These are phyloP conservation scores for Vaccinium vitisidaea DNA, from an alignment of 148 eudicot species.

Conservation along the genomic window DNA sequence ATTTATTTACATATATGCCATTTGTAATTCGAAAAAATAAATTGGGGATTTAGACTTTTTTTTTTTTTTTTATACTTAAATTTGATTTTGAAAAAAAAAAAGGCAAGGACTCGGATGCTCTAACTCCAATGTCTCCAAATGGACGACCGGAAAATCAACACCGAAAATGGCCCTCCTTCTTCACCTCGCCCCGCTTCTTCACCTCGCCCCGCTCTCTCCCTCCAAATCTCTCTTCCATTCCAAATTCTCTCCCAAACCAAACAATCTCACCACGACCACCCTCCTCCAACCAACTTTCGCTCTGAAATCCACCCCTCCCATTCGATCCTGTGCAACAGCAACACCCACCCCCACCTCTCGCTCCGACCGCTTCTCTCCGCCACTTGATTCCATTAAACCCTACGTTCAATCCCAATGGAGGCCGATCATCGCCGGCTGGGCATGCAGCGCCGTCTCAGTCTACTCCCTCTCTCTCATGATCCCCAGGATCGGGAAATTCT, in stretches of 20 bases:
- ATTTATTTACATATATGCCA: too few species aligned
- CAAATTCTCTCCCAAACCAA: conserved; percentile 7
- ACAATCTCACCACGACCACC: conserved; percentile 1
- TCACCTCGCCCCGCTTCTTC: too few species aligned
- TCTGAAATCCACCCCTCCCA: conserved; percentile 6
- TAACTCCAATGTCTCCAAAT: too few species aligned
- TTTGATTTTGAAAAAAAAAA: too few species aligned
- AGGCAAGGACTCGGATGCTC: too few species aligned
- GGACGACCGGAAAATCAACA: too few species aligned
- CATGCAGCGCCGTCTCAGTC: conserved; percentile 65
- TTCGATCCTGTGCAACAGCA: conserved; percentile 16
- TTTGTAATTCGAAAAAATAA: too few species aligned
- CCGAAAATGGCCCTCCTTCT: too few species aligned
- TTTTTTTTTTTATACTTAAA: too few species aligned
- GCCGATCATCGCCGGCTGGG: conserved; percentile 67
- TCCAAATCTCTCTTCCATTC: too few species aligned
- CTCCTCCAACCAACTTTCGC: background rate
- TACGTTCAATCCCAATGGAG: conserved; percentile 66
- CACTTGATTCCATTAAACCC: conserved; percentile 47
- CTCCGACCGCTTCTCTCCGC: conserved; percentile 24
- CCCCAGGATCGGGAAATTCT: conserved; percentile 49
- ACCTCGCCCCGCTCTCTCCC: background rate
- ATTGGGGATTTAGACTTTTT: too few species aligned
- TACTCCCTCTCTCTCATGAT: conserved; percentile 68
- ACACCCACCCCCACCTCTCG: background rate